These are phyloP conservation scores for Leccinum pellstonianum DNA, from an alignment of 768 basidiomycete genomes.

Conservation along the genomic window DNA sequence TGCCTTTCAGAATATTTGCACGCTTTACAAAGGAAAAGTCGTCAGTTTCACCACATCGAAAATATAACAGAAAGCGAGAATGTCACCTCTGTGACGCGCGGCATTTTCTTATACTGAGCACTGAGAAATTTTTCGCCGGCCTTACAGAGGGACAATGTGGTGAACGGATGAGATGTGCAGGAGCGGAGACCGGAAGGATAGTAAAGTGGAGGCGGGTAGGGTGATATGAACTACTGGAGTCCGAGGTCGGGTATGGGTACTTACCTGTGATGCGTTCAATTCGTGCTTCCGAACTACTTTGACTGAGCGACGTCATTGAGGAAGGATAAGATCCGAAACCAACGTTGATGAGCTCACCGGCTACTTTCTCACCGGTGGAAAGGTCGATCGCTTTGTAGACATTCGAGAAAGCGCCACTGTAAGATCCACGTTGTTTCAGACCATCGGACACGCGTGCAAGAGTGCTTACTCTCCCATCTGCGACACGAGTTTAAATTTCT, in stretches of 20 bases:
- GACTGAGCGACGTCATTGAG: slow-evolving; percentile 46
- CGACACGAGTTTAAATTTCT: slow-evolving; percentile 69
- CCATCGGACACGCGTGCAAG: slow-evolving; percentile 1
- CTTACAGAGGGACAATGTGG: slow-evolving; percentile 45
- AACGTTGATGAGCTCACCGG: slow-evolving; percentile 49
- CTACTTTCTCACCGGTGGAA: slow-evolving; percentile 72
- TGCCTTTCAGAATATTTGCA: slow-evolving; percentile 94
- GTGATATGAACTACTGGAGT: slow-evolving; percentile 31
- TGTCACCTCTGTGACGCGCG: slow-evolving; percentile 95
- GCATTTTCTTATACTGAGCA: slow-evolving; percentile 92
- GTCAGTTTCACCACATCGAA: slow-evolving; percentile 20
- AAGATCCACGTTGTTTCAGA: slow-evolving; percentile 19
- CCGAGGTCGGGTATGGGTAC: slow-evolving; percentile 32
- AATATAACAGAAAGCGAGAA: slow-evolving; percentile 19
- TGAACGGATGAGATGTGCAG: slow-evolving; percentile 13
- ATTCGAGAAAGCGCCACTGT: slow-evolving; percentile 95
- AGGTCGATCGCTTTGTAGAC: slow-evolving; percentile 91
- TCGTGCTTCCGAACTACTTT: slow-evolving; percentile 95
- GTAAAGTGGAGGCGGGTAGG: slow-evolving; percentile 9
- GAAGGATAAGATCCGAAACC: not conserved
- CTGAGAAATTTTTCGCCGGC: slow-evolving; percentile 92
- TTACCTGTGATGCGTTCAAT: slow-evolving; percentile 87
- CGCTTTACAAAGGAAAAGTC: slow-evolving; percentile 52
- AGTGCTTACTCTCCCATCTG: slow-evolving; percentile 92
- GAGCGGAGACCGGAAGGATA: slow-evolving; percentile 23